Evolutionary conservation across 148 eudicot species (phyloP), one percentile per base, ranked within the genome.

Genomic region (Cornus florida): DNA sequence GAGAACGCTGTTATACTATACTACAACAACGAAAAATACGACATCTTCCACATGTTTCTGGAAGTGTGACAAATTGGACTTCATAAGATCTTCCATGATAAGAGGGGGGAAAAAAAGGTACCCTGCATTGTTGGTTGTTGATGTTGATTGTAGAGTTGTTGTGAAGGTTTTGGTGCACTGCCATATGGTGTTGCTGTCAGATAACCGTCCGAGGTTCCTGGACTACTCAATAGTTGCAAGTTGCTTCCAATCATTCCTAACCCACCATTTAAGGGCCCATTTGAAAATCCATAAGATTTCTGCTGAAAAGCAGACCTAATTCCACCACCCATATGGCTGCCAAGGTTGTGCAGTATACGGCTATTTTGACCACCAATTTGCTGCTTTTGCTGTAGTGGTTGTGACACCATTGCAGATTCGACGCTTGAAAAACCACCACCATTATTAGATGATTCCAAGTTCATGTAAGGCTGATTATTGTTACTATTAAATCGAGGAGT

Each of bases 401-500:
- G 97, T 50, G 97, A 84, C 72, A 81, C 76, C 71, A 81, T 80
- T 2, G 90, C 78, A 82, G 98, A 86, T 79, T 91, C 94, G 75
- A 75, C 83, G 57, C 84, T 79, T 6, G 95, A 86, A 80, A 87
- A 84, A 9, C 83, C 86, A 77, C 83, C 91, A 68, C 75, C 79
- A 79, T 72, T 92, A 79, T 81, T 86, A 59, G 88, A 79, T 76
- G 86, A 79, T 57, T 91, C 97, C 77, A 83, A 68, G 79, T 86
- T 89, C 85, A 84, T 78, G 67, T 73, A 78, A 50, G 84, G 35
- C 48, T 89, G 91, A 84, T 85, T 86, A 78, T 79, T 88, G 72
- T n/a, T 84, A 73, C 84, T 86, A 83, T 82, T 78, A 70, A 90
- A 87, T 79, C 98, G 97, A 86, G 99, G 98, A 80, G 99, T 94